Evolutionary conservation across 192 early-diverging fungal genomes (phyloP), one percentile per base, ranked within the genome.

Genomic region (Mortierella antarctica): DNA sequence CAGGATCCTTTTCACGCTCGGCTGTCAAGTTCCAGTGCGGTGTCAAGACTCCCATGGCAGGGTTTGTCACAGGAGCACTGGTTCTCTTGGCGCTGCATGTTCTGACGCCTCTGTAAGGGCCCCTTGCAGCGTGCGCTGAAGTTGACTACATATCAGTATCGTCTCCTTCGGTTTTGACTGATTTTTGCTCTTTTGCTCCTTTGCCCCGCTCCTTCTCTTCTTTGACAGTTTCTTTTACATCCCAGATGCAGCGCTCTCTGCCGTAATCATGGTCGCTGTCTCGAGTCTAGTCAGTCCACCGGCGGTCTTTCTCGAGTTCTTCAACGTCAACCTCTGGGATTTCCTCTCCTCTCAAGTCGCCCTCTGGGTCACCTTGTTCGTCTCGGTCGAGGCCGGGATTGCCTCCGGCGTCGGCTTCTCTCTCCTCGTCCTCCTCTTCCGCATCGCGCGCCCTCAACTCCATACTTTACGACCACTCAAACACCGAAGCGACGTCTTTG

Each of bases 1-100:
- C 96, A 6, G 96, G 96, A 53, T 95, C 94, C 10, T 97, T 98
- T 83, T 95, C 95, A 18, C 91, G 96, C 53, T 92, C 93, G 0
- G 95, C 96, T 41, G 89, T 98, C 78, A 96, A 95, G 83, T 86
- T 93, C 54, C 89, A 91, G 67, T 93, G 94, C 7, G 95, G 96
- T 7, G 92, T 92, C 40, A 86, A 92, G 48, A 93, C 93, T 14
- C 95, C 95, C 8, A 67, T 94, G 5, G 89, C 92, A 8, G 91
- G 90, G 31, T 68, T 95, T 50, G 86, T 95, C 83, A 93, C 93
- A 6, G 93, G 89, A 13, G 65, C 83, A 9, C 85, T 95, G n/a
- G 95, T 97, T 12, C 75, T 97, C 2, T 71, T 97, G 18, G 90
- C 93, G 23, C 84, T 97, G 51, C 95, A 92, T 71, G 74, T 87